phyloP scores from a whole-genome alignment of 495 filamentous ascomycete species.

The Lichenothelia convexa region DNA sequence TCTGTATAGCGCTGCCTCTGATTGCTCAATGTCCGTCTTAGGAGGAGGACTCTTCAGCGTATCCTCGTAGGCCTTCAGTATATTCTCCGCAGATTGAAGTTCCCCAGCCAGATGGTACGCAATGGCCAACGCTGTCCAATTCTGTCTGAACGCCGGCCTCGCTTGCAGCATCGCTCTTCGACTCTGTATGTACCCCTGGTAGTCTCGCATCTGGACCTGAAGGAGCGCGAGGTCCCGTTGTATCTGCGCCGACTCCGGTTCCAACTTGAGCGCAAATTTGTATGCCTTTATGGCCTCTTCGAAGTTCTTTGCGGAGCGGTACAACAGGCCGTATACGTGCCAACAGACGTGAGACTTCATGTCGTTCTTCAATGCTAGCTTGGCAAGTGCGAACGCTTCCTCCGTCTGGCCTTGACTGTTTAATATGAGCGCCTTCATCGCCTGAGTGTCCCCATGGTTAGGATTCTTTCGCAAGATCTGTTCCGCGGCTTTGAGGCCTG shows the following conservation, averaged over 20 bases:
- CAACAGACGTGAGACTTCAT: slow-evolving; percentile 99
- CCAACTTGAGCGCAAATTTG: slow-evolving; percentile 77
- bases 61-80: slow-evolving; percentile 79
- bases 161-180: slow-evolving; percentile 67
- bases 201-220: slow-evolving; percentile 94
- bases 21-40: slow-evolving; percentile 74
- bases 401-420: slow-evolving; percentile 77
- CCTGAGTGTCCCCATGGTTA: slow-evolving; percentile 93
- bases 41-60: slow-evolving; percentile 62
- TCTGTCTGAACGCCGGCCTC: slow-evolving; percentile 60
- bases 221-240: slow-evolving; percentile 83
- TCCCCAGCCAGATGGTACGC: slow-evolving; percentile 81
- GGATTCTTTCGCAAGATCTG: slow-evolving; percentile 87
- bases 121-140: slow-evolving; percentile 90
- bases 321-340: slow-evolving; percentile 97
- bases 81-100: slow-evolving; percentile 69
- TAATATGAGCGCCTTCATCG: slow-evolving; percentile 96
- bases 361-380: slow-evolving; percentile 74
- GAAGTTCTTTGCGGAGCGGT: slow-evolving; percentile 84
- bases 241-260: slow-evolving; percentile 86
- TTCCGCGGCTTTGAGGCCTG: slow-evolving; percentile 78
- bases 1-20: slow-evolving; percentile 91
- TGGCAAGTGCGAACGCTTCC: slow-evolving; percentile 84
- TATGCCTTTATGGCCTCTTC: slow-evolving; percentile 99
- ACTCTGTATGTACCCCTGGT: slow-evolving; percentile 78